Evolutionary conservation across 495 filamentous ascomycete species (phyloP).

Genomic region (Lindgomyces ingoldianus): DNA sequence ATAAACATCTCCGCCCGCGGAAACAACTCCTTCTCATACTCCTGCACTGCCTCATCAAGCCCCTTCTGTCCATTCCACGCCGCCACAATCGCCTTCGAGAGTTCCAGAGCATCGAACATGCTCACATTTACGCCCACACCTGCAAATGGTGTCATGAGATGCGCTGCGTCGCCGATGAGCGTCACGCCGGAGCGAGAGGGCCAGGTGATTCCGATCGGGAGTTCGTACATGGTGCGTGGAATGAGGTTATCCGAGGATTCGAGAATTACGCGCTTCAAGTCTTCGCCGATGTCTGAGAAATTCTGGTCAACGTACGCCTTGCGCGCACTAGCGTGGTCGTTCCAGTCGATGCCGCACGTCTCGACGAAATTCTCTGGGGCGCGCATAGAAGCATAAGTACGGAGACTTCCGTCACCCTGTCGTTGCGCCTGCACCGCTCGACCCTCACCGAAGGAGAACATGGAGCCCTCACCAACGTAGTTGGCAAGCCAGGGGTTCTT

Average conservation of each 20-base stretch:
- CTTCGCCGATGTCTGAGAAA: neutral
- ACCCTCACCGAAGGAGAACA: constrained; percentile 36
- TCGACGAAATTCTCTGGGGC: constrained; percentile 40
- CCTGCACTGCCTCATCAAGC: constrained; percentile 19
- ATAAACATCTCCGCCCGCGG: constrained; percentile 20
- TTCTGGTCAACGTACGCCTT: neutral
- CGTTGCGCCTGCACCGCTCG: constrained; percentile 45
- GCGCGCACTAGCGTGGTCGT: neutral
- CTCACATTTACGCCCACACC: constrained; percentile 38
- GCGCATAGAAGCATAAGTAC: constrained; percentile 47
- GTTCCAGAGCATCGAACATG: constrained; percentile 29
- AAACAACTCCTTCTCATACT: constrained; percentile 31
- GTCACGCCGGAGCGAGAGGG: constrained; percentile 26
- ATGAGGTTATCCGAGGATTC: constrained; percentile 11
- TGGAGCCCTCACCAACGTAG: constrained; percentile 23
- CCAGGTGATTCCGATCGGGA: constrained; percentile 34
- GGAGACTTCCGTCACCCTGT: constrained; percentile 46
- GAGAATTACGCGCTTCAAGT: constrained; percentile 4
- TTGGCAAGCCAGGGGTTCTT: constrained; percentile 18
- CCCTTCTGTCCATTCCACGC: constrained; percentile 16
- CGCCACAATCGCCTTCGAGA: constrained; percentile 21
- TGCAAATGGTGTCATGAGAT: constrained; percentile 37
- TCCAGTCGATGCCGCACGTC: constrained; percentile 21
- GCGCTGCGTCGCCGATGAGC: constrained; percentile 36
- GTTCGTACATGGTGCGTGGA: constrained; percentile 28